phyloP scores from a whole-genome alignment of 2,329 filamentous ascomycete species.

The Hymenoscyphus occultus region DNA sequence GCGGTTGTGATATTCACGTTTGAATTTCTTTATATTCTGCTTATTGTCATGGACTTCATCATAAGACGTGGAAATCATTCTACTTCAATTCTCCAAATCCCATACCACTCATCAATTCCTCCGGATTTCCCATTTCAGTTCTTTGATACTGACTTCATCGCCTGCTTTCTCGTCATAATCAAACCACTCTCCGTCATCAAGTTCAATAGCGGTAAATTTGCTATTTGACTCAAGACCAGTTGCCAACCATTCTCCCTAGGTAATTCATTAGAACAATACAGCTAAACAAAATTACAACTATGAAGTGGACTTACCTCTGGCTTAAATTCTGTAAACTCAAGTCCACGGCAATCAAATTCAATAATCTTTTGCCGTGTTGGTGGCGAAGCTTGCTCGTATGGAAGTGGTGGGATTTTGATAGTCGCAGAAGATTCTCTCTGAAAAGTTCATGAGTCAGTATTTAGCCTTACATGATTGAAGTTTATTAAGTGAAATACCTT shows the following conservation, averaged over 20 bases:
- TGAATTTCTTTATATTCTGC: too few relatives aligned
- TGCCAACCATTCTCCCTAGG: slow-evolving; percentile 83
- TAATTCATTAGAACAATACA: slow-evolving; percentile 5
- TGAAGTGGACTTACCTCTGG: slow-evolving; percentile 63
- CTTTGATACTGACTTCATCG: slow-evolving; percentile 90
- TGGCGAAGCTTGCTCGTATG: slow-evolving; percentile 70
- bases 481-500: slow-evolving; percentile 55
- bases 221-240: slow-evolving; percentile 77
- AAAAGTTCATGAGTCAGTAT: not conserved
- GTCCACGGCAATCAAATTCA: slow-evolving; percentile 87
- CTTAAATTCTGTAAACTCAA: slow-evolving; percentile 89
- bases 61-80: not conserved
- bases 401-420: slow-evolving; percentile 69
- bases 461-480: not conserved
- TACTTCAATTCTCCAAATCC: not conserved
- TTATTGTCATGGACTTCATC: not conserved
- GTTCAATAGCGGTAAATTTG: slow-evolving; percentile 77
- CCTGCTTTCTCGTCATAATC: slow-evolving; percentile 94
- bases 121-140: slow-evolving; percentile 77
- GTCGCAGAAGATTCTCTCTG: slow-evolving; percentile 82
- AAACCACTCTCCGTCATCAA: slow-evolving; percentile 92
- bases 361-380: slow-evolving; percentile 76
- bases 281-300: not conserved
- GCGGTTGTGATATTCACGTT: too few relatives aligned
- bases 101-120: slow-evolving; percentile 28